Conservation (phyloP, 371 early-diverging fungal species). For the Lichtheimia hyalospora region DNA sequence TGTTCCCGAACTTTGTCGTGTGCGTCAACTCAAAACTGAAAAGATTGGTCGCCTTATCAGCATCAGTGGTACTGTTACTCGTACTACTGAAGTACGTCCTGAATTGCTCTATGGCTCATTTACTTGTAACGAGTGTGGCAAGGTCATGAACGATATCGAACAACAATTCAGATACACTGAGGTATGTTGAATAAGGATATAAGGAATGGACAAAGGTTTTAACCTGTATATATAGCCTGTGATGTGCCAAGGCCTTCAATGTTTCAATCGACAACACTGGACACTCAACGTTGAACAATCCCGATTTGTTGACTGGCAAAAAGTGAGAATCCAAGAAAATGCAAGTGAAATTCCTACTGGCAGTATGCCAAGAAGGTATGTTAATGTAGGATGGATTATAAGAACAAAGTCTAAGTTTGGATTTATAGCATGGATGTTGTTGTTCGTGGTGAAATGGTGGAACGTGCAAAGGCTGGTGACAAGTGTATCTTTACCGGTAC, state of each 20-base stretch:
- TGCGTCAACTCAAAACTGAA: constrained; percentile 89
- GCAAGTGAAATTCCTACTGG: constrained; percentile 98
- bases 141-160: constrained; percentile 81
- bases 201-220: no score
- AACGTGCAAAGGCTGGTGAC: constrained; percentile 98
- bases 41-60: constrained; percentile 87
- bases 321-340: constrained; percentile 97
- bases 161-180: constrained; percentile 98
- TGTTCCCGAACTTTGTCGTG: constrained; percentile 58
- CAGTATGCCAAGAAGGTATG: constrained; percentile 93
- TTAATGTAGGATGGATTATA: neutral
- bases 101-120: constrained; percentile 95
- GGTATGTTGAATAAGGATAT: constrained; percentile 32
- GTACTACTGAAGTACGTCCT: constrained; percentile 98
- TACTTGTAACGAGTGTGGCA: constrained; percentile 88
- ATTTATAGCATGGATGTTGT: constrained; percentile 90
- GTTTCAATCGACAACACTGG: constrained; percentile 89
- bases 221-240: constrained; percentile 64
- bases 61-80: constrained; percentile 96
- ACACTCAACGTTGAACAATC: constrained; percentile 83
- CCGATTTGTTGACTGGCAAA: constrained; percentile 98
- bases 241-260: constrained; percentile 88
- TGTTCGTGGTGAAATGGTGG: constrained; percentile 94
- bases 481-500: constrained; percentile 92
- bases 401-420: neutral